These are phyloP conservation scores for Polygonum maritimum DNA, from an alignment of 148 eudicot species.

Conservation along the genomic window DNA sequence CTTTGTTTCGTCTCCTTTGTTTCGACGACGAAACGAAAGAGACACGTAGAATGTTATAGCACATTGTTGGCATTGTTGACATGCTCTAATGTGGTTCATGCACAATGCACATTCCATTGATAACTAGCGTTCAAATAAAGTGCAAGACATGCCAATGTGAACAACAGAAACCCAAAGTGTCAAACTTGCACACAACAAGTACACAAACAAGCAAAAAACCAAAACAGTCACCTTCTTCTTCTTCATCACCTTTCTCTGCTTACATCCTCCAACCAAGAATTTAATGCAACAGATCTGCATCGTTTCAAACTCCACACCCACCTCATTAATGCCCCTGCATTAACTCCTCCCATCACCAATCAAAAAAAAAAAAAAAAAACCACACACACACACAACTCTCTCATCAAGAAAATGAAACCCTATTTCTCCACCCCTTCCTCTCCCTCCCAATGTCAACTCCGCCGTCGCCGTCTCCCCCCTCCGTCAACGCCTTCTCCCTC, in stretches of 20 bases:
- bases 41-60: too few species aligned
- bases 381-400: not conserved
- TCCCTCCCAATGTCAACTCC: not conserved
- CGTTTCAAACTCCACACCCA: not conserved
- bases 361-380: not conserved
- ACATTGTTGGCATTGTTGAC: too few species aligned
- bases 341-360: not conserved
- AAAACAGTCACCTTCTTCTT: not conserved
- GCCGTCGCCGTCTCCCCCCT: conserved; percentile 9
- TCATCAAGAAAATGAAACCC: not conserved
- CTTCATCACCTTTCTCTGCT: not conserved
- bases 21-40: too few species aligned
- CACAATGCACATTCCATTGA: not conserved
- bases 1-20: too few species aligned
- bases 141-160: not conserved
- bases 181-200: not conserved
- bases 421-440: not conserved
- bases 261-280: not conserved
- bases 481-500: conserved; percentile 34
- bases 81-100: too few species aligned
- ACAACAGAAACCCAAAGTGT: not conserved
- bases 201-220: not conserved
- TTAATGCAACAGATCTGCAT: conserved; percentile 1
- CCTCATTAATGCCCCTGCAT: not conserved
- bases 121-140: not conserved